Percentiles rank a stretch among this genome's conserved stretches.
These are phyloP conservation scores for Gossypium mustelinum DNA, from an alignment of 345 rosid genomes.

Conservation along the genomic window DNA sequence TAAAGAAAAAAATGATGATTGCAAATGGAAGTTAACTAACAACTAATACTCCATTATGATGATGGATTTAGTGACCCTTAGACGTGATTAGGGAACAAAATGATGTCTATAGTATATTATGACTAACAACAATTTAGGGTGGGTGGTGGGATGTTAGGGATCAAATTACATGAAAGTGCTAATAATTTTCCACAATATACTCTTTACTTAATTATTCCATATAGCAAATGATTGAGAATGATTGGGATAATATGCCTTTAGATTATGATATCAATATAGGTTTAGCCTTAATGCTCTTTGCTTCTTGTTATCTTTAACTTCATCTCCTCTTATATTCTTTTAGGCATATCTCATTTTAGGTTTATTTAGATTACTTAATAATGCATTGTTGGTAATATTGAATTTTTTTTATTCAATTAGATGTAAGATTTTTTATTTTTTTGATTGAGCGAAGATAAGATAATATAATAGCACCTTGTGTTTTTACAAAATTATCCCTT, in stretches of 20 bases:
- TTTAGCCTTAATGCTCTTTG: no score
- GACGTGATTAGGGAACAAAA: conserved; percentile 12
- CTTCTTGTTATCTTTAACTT: background rate
- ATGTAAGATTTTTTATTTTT: no score
- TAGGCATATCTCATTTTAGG: background rate
- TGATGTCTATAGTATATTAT: background rate
- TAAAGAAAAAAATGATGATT: background rate
- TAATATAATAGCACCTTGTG: no score
- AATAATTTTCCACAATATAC: conserved; percentile 7
- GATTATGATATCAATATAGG: background rate
- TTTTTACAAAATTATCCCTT: no score
- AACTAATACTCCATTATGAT: conserved; percentile 2
- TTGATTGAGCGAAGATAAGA: no score
- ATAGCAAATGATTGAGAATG: conserved; percentile 8
- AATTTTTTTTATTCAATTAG: no score
- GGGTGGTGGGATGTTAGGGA: conserved; percentile 18
- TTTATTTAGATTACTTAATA: no score
- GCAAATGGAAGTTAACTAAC: background rate
- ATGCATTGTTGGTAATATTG: no score
- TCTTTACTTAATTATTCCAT: background rate
- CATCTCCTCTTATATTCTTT: conserved; percentile 5
- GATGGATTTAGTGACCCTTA: conserved; percentile 13
- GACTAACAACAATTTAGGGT: conserved; percentile 8
- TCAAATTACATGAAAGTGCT: conserved; percentile 15
- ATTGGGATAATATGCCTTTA: background rate